These are phyloP conservation scores for Gossypium ekmanianum DNA, from an alignment of 345 rosid species.

Conservation along the genomic window DNA sequence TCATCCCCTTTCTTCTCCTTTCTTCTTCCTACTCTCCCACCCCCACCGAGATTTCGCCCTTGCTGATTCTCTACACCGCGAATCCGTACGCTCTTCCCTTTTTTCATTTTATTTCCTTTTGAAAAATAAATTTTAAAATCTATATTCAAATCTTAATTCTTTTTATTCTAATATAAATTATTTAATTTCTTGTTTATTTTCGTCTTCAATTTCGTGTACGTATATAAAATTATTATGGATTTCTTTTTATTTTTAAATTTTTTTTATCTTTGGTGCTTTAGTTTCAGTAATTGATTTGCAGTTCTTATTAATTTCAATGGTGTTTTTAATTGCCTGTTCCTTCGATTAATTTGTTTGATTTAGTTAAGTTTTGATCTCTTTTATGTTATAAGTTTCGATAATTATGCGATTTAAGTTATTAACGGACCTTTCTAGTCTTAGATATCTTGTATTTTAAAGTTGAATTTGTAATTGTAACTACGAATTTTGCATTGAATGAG, in stretches of 20 bases:
- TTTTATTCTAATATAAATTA: background rate
- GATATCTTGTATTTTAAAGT: background rate
- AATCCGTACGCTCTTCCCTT: constrained; percentile 9
- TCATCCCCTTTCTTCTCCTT: background rate
- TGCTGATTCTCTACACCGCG: constrained; percentile 1
- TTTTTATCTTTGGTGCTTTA: background rate
- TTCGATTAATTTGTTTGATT: background rate
- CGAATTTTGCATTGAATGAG: background rate
- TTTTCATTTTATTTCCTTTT: background rate
- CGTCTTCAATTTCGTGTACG: background rate
- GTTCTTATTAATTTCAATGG: background rate
- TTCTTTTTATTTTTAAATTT: background rate
- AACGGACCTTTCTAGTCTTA: background rate
- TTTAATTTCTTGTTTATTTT: background rate
- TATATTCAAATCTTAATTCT: background rate
- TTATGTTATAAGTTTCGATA: background rate
- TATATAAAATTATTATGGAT: constrained; percentile 5
- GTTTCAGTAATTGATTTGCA: background rate
- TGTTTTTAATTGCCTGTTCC: background rate
- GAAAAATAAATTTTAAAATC: background rate
- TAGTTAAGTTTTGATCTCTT: background rate
- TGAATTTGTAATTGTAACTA: background rate
- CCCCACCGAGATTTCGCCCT: background rate
- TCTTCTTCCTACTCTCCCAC: background rate
- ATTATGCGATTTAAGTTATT: background rate